Conservation (phyloP, 2,329 filamentous ascomycete genomes). For the Aspergillaceae sp. region DNA sequence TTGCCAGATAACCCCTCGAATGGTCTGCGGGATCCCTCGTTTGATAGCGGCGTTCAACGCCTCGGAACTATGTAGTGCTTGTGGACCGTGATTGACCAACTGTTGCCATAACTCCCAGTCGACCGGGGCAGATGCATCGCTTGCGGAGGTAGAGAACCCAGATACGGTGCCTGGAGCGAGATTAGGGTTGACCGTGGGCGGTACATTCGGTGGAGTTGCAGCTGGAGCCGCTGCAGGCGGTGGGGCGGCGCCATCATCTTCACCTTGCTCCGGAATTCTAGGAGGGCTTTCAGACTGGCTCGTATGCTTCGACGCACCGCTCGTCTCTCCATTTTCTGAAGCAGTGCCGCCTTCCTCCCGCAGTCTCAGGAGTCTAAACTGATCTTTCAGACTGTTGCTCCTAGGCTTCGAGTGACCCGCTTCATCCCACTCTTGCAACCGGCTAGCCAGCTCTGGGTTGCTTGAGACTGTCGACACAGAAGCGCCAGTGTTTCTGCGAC, state of each 20-base stretch:
- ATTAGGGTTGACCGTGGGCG: slow-evolving; percentile 57
- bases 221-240: slow-evolving; percentile 6
- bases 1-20: slow-evolving; percentile 98
- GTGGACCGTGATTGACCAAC: slow-evolving; percentile 87
- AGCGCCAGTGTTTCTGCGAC: slow-evolving; percentile 66
- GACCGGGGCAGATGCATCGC: slow-evolving; percentile 61
- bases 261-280: slow-evolving; percentile 39
- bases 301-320: slow-evolving; percentile 37
- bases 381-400: slow-evolving; percentile 62
- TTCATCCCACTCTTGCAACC: slow-evolving; percentile 58
- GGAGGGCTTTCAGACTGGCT: slow-evolving; percentile 39
- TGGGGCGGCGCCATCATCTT: no score
- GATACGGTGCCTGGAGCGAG: slow-evolving; percentile 79
- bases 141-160: slow-evolving; percentile 63
- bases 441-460: slow-evolving; percentile 69
- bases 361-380: slow-evolving; percentile 69
- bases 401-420: slow-evolving; percentile 40
- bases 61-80: slow-evolving; percentile 79
- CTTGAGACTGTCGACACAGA: slow-evolving; percentile 71
- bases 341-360: slow-evolving; percentile 59
- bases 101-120: slow-evolving; percentile 98
- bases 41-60: slow-evolving; percentile 87
- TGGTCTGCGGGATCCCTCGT: slow-evolving; percentile 85
- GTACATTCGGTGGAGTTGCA: slow-evolving; percentile 41
- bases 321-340: slow-evolving; percentile 48